Percentiles rank a stretch among this genome's conserved stretches.
Evolutionary conservation across 1,139 yeast genomes (phyloP).

Genomic region (Kodamaea fungicola): DNA sequence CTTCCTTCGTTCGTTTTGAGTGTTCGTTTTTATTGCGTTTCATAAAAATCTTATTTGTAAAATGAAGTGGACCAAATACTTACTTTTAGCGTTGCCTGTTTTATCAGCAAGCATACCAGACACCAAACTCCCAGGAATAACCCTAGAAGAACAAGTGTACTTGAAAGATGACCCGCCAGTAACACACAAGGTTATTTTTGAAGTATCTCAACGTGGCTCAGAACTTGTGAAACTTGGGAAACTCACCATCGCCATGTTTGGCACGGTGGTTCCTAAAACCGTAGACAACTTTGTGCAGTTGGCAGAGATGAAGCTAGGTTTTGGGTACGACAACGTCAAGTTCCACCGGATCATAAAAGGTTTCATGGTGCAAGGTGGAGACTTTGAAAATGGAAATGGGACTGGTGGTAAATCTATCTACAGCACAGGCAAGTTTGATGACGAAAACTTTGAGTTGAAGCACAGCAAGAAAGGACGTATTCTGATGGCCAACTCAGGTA

Average conservation of each 20-base stretch:
- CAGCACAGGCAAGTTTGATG: slow-evolving; percentile 25
- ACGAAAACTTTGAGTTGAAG: slow-evolving; percentile 33
- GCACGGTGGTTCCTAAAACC: slow-evolving; percentile 33
- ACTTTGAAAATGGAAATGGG: slow-evolving; percentile 24
- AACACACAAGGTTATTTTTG: slow-evolving; percentile 14
- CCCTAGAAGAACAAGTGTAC: slow-evolving; percentile 10
- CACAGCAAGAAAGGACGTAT: slow-evolving; percentile 39
- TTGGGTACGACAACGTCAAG: slow-evolving; percentile 28
- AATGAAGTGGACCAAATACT: slow-evolving; percentile 3
- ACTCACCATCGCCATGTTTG: slow-evolving; percentile 21
- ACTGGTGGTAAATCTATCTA: slow-evolving; percentile 33
- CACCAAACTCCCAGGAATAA: slow-evolving; percentile 2
- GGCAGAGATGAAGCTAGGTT: slow-evolving; percentile 29
- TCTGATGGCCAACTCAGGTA: slow-evolving; percentile 43
- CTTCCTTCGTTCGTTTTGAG: too few relatives aligned
- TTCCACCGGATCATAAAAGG: slow-evolving; percentile 38
- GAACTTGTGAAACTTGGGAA: slow-evolving; percentile 12
- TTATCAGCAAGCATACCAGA: background rate
- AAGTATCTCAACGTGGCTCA: slow-evolving; percentile 8
- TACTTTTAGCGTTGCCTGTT: background rate
- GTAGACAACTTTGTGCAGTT: slow-evolving; percentile 36
- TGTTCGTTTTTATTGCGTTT: too few relatives aligned
- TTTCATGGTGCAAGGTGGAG: slow-evolving; percentile 44
- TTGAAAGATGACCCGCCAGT: slow-evolving; percentile 13
- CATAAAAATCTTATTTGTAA: too few relatives aligned